Evolutionary conservation across 345 rosid genomes (phyloP), one percentile per base, ranked within the genome.

Genomic region (Clarkia xantiana): DNA sequence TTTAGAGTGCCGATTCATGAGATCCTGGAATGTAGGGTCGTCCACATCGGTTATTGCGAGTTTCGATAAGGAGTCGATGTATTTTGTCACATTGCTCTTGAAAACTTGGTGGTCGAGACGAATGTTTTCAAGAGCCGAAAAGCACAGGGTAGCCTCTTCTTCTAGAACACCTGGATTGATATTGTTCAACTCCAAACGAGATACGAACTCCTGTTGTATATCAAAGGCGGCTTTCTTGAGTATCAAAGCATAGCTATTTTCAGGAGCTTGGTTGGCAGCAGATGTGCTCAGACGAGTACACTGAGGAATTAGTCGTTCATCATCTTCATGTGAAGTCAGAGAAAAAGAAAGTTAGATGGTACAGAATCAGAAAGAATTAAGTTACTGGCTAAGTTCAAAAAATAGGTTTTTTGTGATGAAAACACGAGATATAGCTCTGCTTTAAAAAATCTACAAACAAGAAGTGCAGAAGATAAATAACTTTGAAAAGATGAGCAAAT

Each of bases 11-110:
- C 10, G 42, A 34, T 53, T 61, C 34, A 42, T 50, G 1, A 74
- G 54, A 48, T 69, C 63, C 45, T 69, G 54, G 57, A 59, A 23
- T 13, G 56, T 39, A 13, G 55, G 47, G 16, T 34, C 45, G 2
- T 71, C 42, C 15, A 18, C 40, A 34, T 65, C 71, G 40, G 60
- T 47, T 44, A 19, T 43, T 17, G 55, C 40, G n/a, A 54, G 41
- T 25, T 47, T 49, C 15, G 60, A 38, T 51, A 50, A 51, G 48
- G 47, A 46, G 16, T 9, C 11, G 14, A 49, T 14, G 53, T 49
- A 49, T n/a, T 34, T 40, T 40, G 17, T 34, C 40, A 49, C 53
- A 0, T 12, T 11, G 6, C 44, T 7, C 17, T 40, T 55, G 50
- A 51, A 56, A 18, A 45, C 54, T 16, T 44, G 14, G 20, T 19